Evolutionary conservation across 805 yeast genomes (phyloP).

Genomic region (Kockiozyma suomiensis): DNA sequence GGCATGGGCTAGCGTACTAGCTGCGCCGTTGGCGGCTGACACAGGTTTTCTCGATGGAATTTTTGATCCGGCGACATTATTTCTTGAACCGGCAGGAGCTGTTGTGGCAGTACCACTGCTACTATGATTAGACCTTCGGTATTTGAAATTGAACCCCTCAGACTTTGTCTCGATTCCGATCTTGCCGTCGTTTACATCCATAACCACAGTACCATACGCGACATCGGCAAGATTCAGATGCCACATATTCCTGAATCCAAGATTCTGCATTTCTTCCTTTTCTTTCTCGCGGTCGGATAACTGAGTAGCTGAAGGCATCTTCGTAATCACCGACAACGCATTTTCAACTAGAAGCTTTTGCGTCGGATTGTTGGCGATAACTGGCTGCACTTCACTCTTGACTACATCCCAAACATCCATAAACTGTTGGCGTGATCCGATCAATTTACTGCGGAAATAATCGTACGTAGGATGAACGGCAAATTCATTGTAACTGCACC

Average conservation of each 20-base stretch:
- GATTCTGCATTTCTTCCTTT: constrained; percentile 62
- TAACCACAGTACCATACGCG: constrained; percentile 52
- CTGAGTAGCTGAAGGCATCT: constrained; percentile 45
- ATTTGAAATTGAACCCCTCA: constrained; percentile 65
- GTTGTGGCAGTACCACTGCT: background rate
- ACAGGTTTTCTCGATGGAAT: background rate
- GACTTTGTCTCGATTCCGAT: constrained; percentile 57
- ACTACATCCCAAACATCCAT: constrained; percentile 67
- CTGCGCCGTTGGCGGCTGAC: background rate
- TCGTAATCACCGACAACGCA: constrained; percentile 64
- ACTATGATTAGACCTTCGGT: constrained; percentile 42
- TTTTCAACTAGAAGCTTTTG: constrained; percentile 54
- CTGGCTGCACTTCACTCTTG: constrained; percentile 52
- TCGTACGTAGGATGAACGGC: constrained; percentile 66
- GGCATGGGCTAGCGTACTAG: background rate
- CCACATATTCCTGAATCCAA: constrained; percentile 74
- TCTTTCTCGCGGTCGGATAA: constrained; percentile 49
- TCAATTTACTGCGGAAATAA: constrained; percentile 62
- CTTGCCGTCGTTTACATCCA: constrained; percentile 51
- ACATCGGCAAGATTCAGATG: constrained; percentile 73
- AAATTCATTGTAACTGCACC: constrained; percentile 68
- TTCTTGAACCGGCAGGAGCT: background rate
- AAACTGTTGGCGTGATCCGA: constrained; percentile 61
- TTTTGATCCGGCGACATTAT: background rate
- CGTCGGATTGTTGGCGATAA: constrained; percentile 48